phyloP scores from a whole-genome alignment of 371 early-diverging fungal genomes.

The Parasitella parasitica region DNA sequence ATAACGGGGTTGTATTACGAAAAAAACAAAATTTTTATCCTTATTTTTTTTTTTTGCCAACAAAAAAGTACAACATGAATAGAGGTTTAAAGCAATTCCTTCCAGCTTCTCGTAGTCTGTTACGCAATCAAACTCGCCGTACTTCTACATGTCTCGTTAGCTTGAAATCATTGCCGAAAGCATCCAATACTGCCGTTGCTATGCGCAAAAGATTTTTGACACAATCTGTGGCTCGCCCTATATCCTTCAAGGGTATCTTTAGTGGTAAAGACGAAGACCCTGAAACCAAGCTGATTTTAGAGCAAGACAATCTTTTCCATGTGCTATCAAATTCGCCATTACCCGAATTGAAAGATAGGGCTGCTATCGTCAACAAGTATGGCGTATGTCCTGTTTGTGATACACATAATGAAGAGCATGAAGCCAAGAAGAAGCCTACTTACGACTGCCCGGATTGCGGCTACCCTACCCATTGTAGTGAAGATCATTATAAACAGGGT shows the following conservation, averaged over 20 bases:
- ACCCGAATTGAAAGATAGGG: conserved; percentile 68
- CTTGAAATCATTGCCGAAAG: background rate
- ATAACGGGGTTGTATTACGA: background rate
- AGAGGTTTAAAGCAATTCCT: conserved; percentile 9
- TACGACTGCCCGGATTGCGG: conserved; percentile 85
- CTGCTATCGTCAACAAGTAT: conserved; percentile 63
- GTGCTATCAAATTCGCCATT: conserved; percentile 73
- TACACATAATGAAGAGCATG: conserved; percentile 33
- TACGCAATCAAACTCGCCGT: background rate
- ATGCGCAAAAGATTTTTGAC: conserved; percentile 11
- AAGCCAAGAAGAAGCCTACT: conserved; percentile 45
- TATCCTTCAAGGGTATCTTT: conserved; percentile 41
- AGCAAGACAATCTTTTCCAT: conserved; percentile 69
- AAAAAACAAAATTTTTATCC: background rate
- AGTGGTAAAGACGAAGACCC: conserved; percentile 1
- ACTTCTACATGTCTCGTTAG: background rate
- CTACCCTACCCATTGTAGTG: conserved; percentile 81
- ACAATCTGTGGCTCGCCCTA: conserved; percentile 25
- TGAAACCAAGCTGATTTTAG: conserved; percentile 30
- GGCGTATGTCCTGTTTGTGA: conserved; percentile 79
- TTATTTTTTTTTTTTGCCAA: background rate
- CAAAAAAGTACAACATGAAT: too few species aligned
- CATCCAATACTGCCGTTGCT: background rate
- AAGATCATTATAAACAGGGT: conserved; percentile 71
- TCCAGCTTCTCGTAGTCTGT: conserved; percentile 4